These are phyloP conservation scores for Populus hybrid DNA, from an alignment of 441 rosid genomes.

Conservation along the genomic window DNA sequence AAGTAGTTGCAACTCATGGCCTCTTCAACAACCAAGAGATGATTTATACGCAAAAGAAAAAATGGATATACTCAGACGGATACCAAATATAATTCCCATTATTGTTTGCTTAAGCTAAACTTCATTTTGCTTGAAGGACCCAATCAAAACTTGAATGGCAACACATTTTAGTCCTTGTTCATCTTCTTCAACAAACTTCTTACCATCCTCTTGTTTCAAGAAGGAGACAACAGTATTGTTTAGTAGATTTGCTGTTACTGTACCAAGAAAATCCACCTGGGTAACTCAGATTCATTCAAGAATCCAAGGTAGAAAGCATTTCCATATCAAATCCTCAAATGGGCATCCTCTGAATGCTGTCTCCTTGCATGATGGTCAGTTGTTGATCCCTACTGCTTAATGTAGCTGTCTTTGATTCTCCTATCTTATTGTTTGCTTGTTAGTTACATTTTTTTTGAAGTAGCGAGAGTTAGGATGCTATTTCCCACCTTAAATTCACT, in stretches of 20 bases:
- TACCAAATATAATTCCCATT: background rate
- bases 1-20: background rate
- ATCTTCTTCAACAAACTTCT: constrained; percentile 33
- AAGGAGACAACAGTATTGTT: constrained; percentile 26
- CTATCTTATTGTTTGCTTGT: background rate
- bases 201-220: constrained; percentile 30
- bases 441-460: background rate
- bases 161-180: constrained; percentile 33
- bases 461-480: background rate
- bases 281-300: constrained; percentile 43
- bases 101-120: background rate
- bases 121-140: background rate
- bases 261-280: constrained; percentile 37
- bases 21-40: constrained; percentile 19
- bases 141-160: constrained; percentile 34
- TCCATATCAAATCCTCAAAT: constrained; percentile 56
- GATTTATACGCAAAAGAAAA: background rate
- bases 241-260: constrained; percentile 24
- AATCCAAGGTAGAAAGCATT: constrained; percentile 33
- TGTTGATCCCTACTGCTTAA: constrained; percentile 6
- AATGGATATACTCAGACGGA: background rate
- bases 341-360: constrained; percentile 47
- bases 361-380: constrained; percentile 57
- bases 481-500: background rate
- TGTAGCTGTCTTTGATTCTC: background rate